A percentile compares a stretch with the other conserved stretches of the same genome.
phyloP scores from a whole-genome alignment of 257 asterid species.

The Craterostigma plantagineum region DNA sequence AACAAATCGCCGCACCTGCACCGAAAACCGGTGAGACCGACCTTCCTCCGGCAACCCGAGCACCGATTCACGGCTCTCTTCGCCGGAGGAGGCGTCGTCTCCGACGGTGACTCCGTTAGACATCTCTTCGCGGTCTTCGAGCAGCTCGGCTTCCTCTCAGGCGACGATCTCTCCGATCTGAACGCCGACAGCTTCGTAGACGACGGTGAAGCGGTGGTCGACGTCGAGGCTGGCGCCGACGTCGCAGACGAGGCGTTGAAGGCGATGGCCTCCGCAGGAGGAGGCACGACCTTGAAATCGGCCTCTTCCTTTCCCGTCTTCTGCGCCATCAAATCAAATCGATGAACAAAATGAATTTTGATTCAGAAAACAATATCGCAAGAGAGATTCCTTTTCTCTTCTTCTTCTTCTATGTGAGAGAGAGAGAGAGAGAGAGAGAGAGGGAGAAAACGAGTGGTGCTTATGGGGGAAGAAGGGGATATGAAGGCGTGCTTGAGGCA shows the following conservation, averaged over 20 bases:
- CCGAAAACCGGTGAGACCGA: conserved; percentile 72
- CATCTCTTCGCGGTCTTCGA: conserved; percentile 17
- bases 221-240: conserved; percentile 4
- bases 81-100: conserved; percentile 9
- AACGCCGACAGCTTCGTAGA: background rate
- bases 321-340: conserved; percentile 39
- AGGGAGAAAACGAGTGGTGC: too few species aligned
- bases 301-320: conserved; percentile 77
- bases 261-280: conserved; percentile 26
- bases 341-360: too few species aligned
- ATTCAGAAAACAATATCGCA: too few species aligned
- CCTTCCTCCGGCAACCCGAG: conserved; percentile 78
- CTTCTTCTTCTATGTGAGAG: too few species aligned
- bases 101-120: conserved; percentile 16
- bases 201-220: background rate
- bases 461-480: too few species aligned
- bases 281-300: conserved; percentile 54
- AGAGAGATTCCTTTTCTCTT: too few species aligned
- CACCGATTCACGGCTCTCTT: conserved; percentile 65
- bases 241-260: conserved; percentile 50
- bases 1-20: conserved; percentile 85
- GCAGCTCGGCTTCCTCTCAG: conserved; percentile 14
- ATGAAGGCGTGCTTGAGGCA: too few species aligned
- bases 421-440: too few species aligned
- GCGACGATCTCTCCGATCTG: conserved; percentile 16